phyloP scores from a whole-genome alignment of 345 rosid species.

The Rhizophora apiculata region DNA sequence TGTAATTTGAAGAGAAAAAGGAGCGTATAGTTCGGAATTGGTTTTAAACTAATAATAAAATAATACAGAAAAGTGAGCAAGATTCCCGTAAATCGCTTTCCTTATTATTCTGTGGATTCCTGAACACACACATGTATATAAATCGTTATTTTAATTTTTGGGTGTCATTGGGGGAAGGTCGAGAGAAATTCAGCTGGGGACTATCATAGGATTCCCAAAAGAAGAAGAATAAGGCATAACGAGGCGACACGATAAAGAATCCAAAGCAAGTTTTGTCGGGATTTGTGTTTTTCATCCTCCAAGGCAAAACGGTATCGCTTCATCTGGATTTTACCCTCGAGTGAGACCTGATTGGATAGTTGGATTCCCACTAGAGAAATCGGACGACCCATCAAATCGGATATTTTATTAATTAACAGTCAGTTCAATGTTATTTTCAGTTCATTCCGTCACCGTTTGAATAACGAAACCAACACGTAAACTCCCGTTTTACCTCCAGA shows the following conservation, averaged over 20 bases:
- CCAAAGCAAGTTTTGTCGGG: conserved; percentile 16
- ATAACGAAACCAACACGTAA: too few relatives aligned
- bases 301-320: conserved; percentile 11
- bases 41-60: background rate
- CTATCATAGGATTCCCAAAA: background rate
- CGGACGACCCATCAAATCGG: background rate
- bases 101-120: too few relatives aligned
- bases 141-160: too few relatives aligned
- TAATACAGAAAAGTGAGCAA: too few relatives aligned
- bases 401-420: background rate
- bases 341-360: conserved; percentile 2
- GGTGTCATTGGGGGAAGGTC: too few relatives aligned
- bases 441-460: too few relatives aligned
- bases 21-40: background rate
- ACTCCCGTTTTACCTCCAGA: conserved; percentile 3
- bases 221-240: conserved; percentile 9
- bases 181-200: background rate
- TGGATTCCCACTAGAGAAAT: background rate
- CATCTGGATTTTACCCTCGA: background rate
- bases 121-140: too few relatives aligned
- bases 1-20: background rate
- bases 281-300: background rate
- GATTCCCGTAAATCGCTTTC: too few relatives aligned
- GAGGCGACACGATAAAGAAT: conserved; percentile 30
- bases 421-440: too few relatives aligned